Evolutionary conservation across 1,284 basidiomycete species (phyloP), one percentile per base, ranked within the genome.

Genomic region (Cutaneotrichosporon cavernicola): DNA sequence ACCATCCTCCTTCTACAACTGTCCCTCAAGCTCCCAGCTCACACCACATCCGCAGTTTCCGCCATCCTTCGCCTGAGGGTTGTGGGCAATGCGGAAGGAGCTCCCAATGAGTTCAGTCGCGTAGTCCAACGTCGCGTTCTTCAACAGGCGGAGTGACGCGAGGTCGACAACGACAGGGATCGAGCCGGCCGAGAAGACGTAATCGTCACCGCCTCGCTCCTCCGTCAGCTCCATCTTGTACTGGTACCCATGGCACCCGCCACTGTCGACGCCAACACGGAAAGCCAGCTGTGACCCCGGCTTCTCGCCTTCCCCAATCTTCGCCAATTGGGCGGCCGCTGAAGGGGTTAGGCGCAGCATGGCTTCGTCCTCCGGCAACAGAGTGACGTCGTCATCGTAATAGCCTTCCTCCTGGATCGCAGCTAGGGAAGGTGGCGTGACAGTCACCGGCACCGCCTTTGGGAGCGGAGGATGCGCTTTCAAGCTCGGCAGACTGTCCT

Each of bases 201-300:
- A 85, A 69, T 85, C 84, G 61, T 83, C 82, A 9, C 75, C 75
- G 7, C 78, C 79, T 2, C 81, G 74, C 36, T 81, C 71, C 62
- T 83, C 78, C 0, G 81, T 82, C 13, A 86, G 67, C 47, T 82
- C 81, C 79, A 86, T 83, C 62, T 82, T 84, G 75, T 85, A 85
- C 67, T 85, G 84, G 69, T 85, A 86, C 5, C 85, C 85, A 68
- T 86, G 85, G 73, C 85, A 86, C 31, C 84, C 85, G 18, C 85
- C 85, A 16, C 80, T 81, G 66, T 85, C 84, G 26, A 86, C 85
- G 0, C 80, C 78, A 16, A 86, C 78, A 34, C 84, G 73, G 14
- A 86, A 70, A 0, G 82, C 82, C 10, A 84, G 69, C 13, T 74
- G 67, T 0, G 70, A 62, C 31, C 72, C 74, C 21, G 68, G 60